Percentiles rank a stretch among this genome's conserved stretches.
Conservation (phyloP, 495 filamentous ascomycete species). For the Schizothecium vesticola region DNA sequence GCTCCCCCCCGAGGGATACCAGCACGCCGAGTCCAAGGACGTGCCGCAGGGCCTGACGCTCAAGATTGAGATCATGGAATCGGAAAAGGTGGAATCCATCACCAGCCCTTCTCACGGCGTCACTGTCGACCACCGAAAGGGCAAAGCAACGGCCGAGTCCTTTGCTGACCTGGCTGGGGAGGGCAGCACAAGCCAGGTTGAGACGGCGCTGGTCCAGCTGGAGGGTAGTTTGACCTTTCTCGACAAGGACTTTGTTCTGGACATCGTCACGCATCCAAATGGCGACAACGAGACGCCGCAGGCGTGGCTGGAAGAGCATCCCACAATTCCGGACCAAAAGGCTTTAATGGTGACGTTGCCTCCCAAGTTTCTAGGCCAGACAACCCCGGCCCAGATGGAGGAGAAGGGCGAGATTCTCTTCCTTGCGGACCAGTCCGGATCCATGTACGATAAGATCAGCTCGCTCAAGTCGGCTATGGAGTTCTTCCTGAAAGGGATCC, state of each 20-base stretch:
- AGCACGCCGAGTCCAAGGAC: not conserved
- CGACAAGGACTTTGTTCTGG: constrained; percentile 18
- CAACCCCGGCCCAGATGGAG: not conserved
- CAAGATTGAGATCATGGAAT: not conserved
- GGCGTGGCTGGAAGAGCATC: constrained; percentile 16
- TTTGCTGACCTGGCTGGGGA: constrained; percentile 17
- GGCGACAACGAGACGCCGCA: constrained; percentile 4
- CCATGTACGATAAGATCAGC: constrained; percentile 13
- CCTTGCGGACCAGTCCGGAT: constrained; percentile 15
- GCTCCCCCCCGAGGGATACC: constrained; percentile 13
- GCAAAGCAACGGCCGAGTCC: not conserved
- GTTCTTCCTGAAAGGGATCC: constrained; percentile 18
- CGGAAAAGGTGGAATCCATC: constrained; percentile 6
- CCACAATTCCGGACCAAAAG: constrained; percentile 3
- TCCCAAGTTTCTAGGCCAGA: not conserved
- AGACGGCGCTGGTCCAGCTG: constrained; percentile 5
- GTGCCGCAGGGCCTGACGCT: constrained; percentile 6
- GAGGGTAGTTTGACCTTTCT: constrained; percentile 2
- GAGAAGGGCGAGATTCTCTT: constrained; percentile 13
- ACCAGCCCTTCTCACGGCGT: constrained; percentile 6
- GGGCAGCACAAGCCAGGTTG: not conserved
- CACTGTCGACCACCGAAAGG: constrained; percentile 1
- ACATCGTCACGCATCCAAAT: constrained; percentile 2
- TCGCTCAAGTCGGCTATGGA: constrained; percentile 14
- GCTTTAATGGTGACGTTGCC: constrained; percentile 17